Evolutionary conservation across 1,284 basidiomycete genomes (phyloP).

Genomic region (Termitomyces sp.): DNA sequence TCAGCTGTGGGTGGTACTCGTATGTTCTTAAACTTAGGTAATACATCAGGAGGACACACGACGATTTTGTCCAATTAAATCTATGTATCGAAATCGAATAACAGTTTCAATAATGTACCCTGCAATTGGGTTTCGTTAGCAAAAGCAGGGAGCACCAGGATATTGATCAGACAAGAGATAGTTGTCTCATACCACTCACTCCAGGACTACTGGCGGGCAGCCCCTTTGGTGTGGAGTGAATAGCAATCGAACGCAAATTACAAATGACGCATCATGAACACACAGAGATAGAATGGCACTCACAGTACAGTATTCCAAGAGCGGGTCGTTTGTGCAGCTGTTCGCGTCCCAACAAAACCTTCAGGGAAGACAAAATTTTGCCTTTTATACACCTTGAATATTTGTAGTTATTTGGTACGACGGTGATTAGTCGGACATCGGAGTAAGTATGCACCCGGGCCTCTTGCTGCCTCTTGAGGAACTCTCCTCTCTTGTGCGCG

Average conservation of each 20-base stretch:
- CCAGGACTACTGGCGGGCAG: constrained; percentile 71
- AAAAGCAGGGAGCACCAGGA: neutral
- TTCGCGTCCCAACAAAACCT: no score
- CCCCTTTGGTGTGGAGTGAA: constrained; percentile 60
- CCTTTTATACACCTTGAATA: neutral
- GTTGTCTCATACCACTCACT: constrained; percentile 66
- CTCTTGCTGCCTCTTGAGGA: no score
- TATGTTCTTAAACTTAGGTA: constrained; percentile 18
- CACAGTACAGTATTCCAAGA: neutral
- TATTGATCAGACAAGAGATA: constrained; percentile 38
- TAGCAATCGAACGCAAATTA: constrained; percentile 82
- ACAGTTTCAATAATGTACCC: constrained; percentile 7
- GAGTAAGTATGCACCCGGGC: no score
- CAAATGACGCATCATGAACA: constrained; percentile 54
- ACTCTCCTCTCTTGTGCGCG: no score
- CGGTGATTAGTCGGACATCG: no score
- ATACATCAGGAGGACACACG: constrained; percentile 13
- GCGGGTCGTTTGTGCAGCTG: neutral
- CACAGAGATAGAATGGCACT: constrained; percentile 11
- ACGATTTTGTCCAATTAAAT: constrained; percentile 12
- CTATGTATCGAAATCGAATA: constrained; percentile 2
- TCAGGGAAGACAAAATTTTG: neutral
- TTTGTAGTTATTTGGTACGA: constrained; percentile 2
- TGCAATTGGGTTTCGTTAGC: constrained; percentile 9
- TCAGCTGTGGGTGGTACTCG: neutral